These are phyloP conservation scores for Pezicula rhizophila DNA, from an alignment of 2,329 filamentous ascomycete species.

Conservation along the genomic window DNA sequence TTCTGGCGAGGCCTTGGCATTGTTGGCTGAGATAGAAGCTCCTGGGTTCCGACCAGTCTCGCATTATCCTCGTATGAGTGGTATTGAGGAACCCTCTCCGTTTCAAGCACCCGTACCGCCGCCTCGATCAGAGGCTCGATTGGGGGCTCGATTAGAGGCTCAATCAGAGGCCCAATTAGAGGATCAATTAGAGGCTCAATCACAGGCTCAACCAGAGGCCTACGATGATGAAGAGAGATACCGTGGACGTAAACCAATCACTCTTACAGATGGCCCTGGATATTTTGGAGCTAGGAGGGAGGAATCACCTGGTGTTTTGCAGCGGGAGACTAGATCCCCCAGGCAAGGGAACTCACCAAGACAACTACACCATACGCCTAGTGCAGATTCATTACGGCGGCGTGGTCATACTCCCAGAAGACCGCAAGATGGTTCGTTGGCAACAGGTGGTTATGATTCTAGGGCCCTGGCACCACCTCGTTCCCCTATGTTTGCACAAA, in stretches of 20 bases:
- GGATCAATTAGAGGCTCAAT: too few relatives aligned
- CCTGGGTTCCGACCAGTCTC: slow-evolving; percentile 58
- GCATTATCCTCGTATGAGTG: slow-evolving; percentile 68
- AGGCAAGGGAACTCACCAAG: slow-evolving; percentile 13
- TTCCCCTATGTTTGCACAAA: slow-evolving; percentile 33
- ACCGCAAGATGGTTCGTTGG: slow-evolving; percentile 17
- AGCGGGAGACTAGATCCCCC: slow-evolving; percentile 19
- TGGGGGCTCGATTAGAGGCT: slow-evolving; percentile 5
- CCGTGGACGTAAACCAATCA: slow-evolving; percentile 17
- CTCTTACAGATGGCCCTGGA: slow-evolving; percentile 5
- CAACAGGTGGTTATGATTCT: slow-evolving; percentile 28
- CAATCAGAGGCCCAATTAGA: not conserved
- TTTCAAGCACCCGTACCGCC: slow-evolving; percentile 1
- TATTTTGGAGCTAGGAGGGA: slow-evolving; percentile 50
- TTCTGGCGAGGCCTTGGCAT: slow-evolving; percentile 35
- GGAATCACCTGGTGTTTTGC: slow-evolving; percentile 50
- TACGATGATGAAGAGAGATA: slow-evolving; percentile 19
- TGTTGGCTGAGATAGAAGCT: slow-evolving; percentile 48
- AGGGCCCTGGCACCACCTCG: slow-evolving; percentile 38
- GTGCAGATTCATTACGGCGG: slow-evolving; percentile 23
- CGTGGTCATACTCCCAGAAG: slow-evolving; percentile 11
- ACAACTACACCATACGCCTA: slow-evolving; percentile 17
- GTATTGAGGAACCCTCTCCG: slow-evolving; percentile 1
- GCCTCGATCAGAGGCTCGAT: too few relatives aligned
- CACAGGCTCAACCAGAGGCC: slow-evolving; percentile 7